Percentiles rank a stretch among this genome's conserved stretches.
Conservation (phyloP, 805 yeast species). For the Hanseniaspora hatyaiensis region DNA sequence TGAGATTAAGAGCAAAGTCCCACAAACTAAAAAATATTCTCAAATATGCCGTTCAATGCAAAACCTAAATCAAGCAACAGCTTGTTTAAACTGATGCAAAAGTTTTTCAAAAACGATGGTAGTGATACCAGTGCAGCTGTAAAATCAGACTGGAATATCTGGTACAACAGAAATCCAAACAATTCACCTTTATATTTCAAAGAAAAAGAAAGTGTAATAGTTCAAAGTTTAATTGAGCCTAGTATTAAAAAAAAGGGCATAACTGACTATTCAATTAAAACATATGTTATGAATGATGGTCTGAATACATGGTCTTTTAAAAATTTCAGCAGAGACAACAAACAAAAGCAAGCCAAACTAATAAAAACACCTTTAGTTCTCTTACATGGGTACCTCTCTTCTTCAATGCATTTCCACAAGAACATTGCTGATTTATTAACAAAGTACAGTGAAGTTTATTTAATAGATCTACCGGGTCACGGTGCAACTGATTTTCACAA, state of each 20-base stretch:
- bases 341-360: not conserved
- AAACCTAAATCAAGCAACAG: not conserved
- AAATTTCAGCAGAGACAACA: conserved; percentile 1
- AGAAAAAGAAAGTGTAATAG: not conserved
- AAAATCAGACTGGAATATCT: not conserved
- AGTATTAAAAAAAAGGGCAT: not conserved
- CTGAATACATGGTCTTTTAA: conserved; percentile 15
- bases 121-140: not conserved
- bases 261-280: conserved; percentile 7
- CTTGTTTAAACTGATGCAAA: not conserved
- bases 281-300: conserved; percentile 9
- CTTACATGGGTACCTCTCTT: conserved; percentile 90
- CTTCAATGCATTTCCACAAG: conserved; percentile 67
- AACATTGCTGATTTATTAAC: conserved; percentile 46
- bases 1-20: too few species aligned
- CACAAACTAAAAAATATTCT: too few species aligned
- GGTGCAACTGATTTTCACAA: conserved; percentile 40
- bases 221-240: conserved; percentile 8
- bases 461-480: conserved; percentile 61
- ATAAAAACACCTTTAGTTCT: conserved; percentile 36
- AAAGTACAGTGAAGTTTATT: conserved; percentile 47
- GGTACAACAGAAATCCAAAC: conserved; percentile 13
- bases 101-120: not conserved
- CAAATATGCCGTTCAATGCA: conserved; percentile 5
- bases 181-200: not conserved